phyloP scores from a whole-genome alignment of 345 rosid genomes.

The Eucalyptus pumila region DNA sequence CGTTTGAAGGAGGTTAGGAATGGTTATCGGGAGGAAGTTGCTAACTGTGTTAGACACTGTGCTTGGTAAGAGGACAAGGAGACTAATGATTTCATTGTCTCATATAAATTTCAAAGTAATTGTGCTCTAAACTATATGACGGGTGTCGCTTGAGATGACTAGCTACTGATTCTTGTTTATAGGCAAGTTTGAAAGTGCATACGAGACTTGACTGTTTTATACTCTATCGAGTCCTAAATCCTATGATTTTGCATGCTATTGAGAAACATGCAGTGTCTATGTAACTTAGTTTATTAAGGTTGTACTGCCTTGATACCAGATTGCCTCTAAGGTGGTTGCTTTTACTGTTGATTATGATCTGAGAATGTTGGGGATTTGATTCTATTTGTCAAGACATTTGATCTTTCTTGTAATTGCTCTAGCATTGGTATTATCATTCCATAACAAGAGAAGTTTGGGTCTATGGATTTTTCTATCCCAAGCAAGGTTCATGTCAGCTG shows the following conservation, averaged over 20 bases:
- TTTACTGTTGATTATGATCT: not conserved
- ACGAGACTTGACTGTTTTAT: not conserved
- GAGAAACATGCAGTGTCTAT: not conserved
- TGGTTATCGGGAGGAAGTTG: conserved; percentile 72
- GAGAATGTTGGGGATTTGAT: not conserved
- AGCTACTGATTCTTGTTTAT: not conserved
- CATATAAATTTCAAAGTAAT: not conserved
- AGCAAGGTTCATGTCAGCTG: not conserved
- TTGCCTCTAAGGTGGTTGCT: not conserved
- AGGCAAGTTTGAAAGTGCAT: not conserved
- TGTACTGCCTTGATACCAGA: not conserved
- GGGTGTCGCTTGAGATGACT: not conserved
- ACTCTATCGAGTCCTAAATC: not conserved
- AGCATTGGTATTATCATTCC: not conserved
- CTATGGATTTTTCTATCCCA: not conserved
- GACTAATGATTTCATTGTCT: not conserved
- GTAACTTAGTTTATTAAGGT: not conserved
- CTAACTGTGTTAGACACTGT: conserved; percentile 78
- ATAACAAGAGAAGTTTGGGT: not conserved
- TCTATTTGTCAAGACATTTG: not conserved
- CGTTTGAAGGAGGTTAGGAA: conserved; percentile 89
- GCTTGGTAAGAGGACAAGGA: conserved; percentile 49
- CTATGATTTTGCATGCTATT: not conserved
- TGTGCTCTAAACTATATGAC: not conserved
- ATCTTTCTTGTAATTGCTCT: not conserved